Conservation (phyloP, 192 early-diverging fungal genomes). For the Backusella tuberculispora region DNA sequence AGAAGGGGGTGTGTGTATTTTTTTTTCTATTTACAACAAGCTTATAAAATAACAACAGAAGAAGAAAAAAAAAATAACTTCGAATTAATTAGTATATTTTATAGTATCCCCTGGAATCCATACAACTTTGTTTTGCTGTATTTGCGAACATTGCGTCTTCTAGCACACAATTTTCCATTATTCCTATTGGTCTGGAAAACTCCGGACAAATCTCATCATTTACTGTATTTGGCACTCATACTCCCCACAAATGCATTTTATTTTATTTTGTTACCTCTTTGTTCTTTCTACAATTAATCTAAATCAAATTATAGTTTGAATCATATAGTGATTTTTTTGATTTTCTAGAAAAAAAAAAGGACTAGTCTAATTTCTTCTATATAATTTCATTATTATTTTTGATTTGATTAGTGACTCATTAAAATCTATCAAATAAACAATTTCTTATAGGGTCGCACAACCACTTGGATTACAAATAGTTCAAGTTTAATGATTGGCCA, state of each 20-base stretch:
- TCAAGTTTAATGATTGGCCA: neutral
- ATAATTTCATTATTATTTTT: neutral
- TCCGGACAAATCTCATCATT: slow-evolving; percentile 22
- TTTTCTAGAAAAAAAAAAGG: neutral
- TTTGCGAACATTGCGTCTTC: slow-evolving; percentile 36
- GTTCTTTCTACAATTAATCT: neutral
- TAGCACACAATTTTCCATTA: slow-evolving; percentile 37
- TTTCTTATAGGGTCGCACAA: neutral
- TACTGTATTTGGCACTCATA: slow-evolving; percentile 13
- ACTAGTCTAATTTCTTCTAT: neutral
- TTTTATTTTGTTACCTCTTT: neutral
- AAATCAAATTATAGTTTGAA: neutral
- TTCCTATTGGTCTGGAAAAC: slow-evolving; percentile 23
- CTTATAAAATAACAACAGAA: slow-evolving; percentile 11
- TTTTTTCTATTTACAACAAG: slow-evolving; percentile 6
- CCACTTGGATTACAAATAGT: slow-evolving; percentile 2
- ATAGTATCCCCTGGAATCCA: slow-evolving; percentile 7
- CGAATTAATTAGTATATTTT: slow-evolving; percentile 4
- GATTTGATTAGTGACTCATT: slow-evolving; percentile 11
- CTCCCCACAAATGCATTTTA: neutral
- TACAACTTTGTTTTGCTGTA: slow-evolving; percentile 15
- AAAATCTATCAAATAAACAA: slow-evolving; percentile 10
- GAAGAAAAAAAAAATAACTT: slow-evolving; percentile 10
- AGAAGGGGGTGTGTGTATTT: slow-evolving; percentile 6
- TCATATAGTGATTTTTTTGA: neutral